Evolutionary conservation across 768 basidiomycete species (phyloP).

Genomic region (Pluteus cervinus): DNA sequence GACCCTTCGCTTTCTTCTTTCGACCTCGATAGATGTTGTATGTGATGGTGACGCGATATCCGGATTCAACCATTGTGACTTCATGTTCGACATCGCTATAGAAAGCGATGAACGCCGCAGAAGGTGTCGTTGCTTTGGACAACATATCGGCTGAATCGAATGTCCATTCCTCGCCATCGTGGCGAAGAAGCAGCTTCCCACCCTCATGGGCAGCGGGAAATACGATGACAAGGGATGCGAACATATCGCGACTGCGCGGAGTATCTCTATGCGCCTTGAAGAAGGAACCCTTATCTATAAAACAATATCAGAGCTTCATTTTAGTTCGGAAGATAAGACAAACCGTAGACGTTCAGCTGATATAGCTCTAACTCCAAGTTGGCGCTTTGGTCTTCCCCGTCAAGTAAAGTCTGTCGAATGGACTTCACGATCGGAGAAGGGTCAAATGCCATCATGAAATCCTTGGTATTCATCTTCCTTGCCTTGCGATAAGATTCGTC

Average conservation of each 20-base stretch:
- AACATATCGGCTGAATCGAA: slow-evolving; percentile 29
- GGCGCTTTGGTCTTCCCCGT: slow-evolving; percentile 11
- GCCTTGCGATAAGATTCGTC: slow-evolving; percentile 43
- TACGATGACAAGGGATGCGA: slow-evolving; percentile 43
- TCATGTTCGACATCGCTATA: slow-evolving; percentile 35
- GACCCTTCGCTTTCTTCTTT: too few species aligned
- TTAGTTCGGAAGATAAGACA: too few species aligned
- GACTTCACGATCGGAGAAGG: slow-evolving; percentile 15
- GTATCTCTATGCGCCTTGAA: slow-evolving; percentile 46
- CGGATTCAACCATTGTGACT: slow-evolving; percentile 25
- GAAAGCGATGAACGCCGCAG: slow-evolving; percentile 28
- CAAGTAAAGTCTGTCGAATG: slow-evolving; percentile 14
- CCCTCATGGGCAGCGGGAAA: slow-evolving; percentile 39
- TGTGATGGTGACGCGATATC: slow-evolving; percentile 34
- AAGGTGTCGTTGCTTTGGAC: slow-evolving; percentile 12
- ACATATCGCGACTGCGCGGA: slow-evolving; percentile 32
- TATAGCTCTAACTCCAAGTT: slow-evolving; percentile 28
- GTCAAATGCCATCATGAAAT: slow-evolving; percentile 30
- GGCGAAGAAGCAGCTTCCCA: slow-evolving; percentile 30
- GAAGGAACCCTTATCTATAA: slow-evolving; percentile 23
- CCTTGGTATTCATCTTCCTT: slow-evolving; percentile 31
- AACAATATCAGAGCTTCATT: background rate
- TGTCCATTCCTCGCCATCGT: slow-evolving; percentile 21
- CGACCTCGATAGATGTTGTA: slow-evolving; percentile 41
- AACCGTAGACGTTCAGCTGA: slow-evolving; percentile 43